Percentiles rank a stretch among this genome's conserved stretches.
Conservation (phyloP, 192 early-diverging fungal species). For the Coemansia sp. region DNA sequence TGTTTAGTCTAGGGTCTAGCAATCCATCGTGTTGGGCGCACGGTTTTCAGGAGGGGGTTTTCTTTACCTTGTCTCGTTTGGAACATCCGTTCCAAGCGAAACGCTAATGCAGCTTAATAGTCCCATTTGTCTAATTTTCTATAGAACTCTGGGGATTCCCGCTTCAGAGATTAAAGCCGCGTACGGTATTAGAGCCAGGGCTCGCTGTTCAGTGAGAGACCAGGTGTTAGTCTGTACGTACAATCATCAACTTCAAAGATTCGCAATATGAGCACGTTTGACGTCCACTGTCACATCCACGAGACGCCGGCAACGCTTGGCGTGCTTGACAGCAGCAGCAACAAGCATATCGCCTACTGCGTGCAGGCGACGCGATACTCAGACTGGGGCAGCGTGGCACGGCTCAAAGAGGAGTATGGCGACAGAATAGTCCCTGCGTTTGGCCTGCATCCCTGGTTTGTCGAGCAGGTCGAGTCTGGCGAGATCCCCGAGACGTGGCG, state of each 20-base stretch:
- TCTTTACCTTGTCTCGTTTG: conserved; percentile 2
- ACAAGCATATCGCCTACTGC: conserved; percentile 26
- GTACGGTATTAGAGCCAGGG: conserved; percentile 32
- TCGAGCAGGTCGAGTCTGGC: conserved; percentile 26
- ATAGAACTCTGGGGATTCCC: conserved; percentile 36
- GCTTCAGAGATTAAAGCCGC: conserved; percentile 35
- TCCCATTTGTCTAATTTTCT: neutral
- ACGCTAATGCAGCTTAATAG: conserved; percentile 15
- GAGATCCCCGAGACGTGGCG: conserved; percentile 38
- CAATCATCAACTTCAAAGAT: conserved; percentile 4
- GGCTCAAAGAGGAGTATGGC: conserved; percentile 19
- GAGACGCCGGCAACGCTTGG: conserved; percentile 28
- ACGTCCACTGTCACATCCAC: conserved; percentile 56
- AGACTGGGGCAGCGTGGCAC: conserved; percentile 40
- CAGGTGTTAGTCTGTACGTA: conserved; percentile 37
- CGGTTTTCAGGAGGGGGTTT: neutral
- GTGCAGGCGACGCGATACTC: conserved; percentile 44
- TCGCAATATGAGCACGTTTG: conserved; percentile 14
- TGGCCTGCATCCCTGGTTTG: conserved; percentile 58
- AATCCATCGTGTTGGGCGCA: neutral
- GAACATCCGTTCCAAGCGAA: conserved; percentile 1
- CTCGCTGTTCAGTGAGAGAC: conserved; percentile 18
- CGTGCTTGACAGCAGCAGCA: neutral
- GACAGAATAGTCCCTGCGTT: conserved; percentile 38
- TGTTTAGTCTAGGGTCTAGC: neutral